Conservation (phyloP, 768 basidiomycete species). For the Termitomyces eurrhizus region DNA sequence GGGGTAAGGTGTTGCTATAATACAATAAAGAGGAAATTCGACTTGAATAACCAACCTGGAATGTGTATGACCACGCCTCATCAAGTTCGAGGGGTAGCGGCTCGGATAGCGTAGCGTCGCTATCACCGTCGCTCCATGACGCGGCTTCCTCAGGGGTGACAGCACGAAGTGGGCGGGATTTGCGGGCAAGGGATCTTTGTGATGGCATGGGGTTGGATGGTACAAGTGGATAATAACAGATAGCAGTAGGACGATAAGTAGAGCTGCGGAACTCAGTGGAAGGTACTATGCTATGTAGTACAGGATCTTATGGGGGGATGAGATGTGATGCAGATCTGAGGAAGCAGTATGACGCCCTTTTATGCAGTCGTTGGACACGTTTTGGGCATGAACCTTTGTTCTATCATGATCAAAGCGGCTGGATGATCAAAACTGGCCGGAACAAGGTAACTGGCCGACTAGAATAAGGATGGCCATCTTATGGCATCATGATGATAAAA, state of each 20-base stretch:
- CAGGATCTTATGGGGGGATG: conserved; percentile 1
- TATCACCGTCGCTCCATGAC: conserved; percentile 31
- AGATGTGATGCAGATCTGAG: conserved; percentile 1
- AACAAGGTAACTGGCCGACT: conserved; percentile 11
- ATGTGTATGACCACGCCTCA: conserved; percentile 50
- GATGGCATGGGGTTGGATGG: conserved; percentile 12
- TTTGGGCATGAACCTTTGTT: conserved; percentile 21
- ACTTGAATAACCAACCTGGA: conserved; percentile 35
- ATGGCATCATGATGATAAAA: background rate
- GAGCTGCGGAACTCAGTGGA: conserved; percentile 6
- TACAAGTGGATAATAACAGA: background rate
- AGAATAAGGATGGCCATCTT: background rate
- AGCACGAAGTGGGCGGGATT: conserved; percentile 20
- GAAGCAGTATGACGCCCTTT: conserved; percentile 6
- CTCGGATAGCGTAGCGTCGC: conserved; percentile 26
- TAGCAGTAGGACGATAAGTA: background rate
- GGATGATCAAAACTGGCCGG: conserved; percentile 16
- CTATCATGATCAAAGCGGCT: conserved; percentile 13
- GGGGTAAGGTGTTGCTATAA: background rate
- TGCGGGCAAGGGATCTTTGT: conserved; percentile 10
- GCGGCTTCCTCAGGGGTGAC: conserved; percentile 32
- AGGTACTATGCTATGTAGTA: conserved; percentile 1
- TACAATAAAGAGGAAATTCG: background rate
- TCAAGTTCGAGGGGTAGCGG: conserved; percentile 38
- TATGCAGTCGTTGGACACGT: conserved; percentile 18